Evolutionary conservation across 2,329 filamentous ascomycete genomes (phyloP).

Genomic region (Fonsecaea nubica): DNA sequence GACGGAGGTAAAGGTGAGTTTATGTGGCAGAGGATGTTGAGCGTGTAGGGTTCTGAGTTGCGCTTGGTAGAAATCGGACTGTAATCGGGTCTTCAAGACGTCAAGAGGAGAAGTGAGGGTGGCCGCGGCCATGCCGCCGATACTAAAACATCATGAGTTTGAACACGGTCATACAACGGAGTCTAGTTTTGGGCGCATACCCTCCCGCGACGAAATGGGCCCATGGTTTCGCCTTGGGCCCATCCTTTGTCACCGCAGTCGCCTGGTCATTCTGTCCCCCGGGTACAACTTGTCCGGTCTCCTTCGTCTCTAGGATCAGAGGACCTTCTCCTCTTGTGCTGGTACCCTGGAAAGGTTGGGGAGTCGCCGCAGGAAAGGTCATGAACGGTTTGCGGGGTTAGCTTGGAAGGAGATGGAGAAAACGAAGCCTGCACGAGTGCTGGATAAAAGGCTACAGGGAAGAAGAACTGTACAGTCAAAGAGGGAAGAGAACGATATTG

Average conservation of each 20-base stretch:
- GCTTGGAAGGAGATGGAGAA: neutral
- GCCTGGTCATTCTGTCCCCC: conserved; percentile 36
- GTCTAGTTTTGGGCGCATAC: conserved; percentile 59
- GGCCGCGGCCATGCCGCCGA: conserved; percentile 89
- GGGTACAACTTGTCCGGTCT: conserved; percentile 49
- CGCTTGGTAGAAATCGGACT: conserved; percentile 92
- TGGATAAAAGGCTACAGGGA: conserved; percentile 2
- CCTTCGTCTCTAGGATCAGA: conserved; percentile 43
- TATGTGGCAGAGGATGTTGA: conserved; percentile 62
- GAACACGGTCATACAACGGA: conserved; percentile 23
- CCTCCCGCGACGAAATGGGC: conserved; percentile 90
- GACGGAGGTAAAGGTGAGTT: conserved; percentile 65
- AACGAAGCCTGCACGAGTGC: conserved; percentile 5
- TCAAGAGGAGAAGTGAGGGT: conserved; percentile 94
- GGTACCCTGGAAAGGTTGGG: conserved; percentile 38
- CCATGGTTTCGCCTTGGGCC: conserved; percentile 74
- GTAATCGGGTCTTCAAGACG: conserved; percentile 88
- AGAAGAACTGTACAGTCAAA: conserved; percentile 11
- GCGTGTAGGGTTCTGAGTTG: conserved; percentile 74
- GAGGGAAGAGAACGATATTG: conserved; percentile 13
- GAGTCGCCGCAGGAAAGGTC: conserved; percentile 36
- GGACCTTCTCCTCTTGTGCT: conserved; percentile 35
- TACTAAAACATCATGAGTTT: conserved; percentile 56
- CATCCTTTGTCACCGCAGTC: conserved; percentile 37
- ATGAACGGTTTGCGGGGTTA: conserved; percentile 33